Percentiles rank a stretch among this genome's conserved stretches.
Evolutionary conservation across 192 early-diverging fungal genomes (phyloP).

Genomic region (Diversispora epigaea): DNA sequence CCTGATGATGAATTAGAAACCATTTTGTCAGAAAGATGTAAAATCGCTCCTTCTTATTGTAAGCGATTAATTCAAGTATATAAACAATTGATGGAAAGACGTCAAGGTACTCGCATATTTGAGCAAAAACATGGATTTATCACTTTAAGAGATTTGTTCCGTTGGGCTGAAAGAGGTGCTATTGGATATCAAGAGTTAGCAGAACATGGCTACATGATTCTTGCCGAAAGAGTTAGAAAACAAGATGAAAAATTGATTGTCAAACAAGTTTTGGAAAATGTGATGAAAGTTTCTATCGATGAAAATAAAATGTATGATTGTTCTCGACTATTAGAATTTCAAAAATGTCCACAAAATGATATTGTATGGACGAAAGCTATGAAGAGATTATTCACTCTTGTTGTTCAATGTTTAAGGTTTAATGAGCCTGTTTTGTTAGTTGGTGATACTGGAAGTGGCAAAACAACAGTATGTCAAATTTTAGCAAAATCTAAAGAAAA

Average conservation of each 20-base stretch:
- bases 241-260: slow-evolving; percentile 82
- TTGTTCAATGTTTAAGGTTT: slow-evolving; percentile 73
- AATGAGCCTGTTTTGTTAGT: slow-evolving; percentile 92
- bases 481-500: slow-evolving; percentile 64
- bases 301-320: slow-evolving; percentile 65
- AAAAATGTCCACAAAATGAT: slow-evolving; percentile 37
- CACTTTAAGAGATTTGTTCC: slow-evolving; percentile 95
- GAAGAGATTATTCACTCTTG: slow-evolving; percentile 84
- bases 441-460: slow-evolving; percentile 98
- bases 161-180: slow-evolving; percentile 90
- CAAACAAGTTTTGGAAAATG: slow-evolving; percentile 77
- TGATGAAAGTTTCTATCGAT: slow-evolving; percentile 69
- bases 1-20: slow-evolving; percentile 88
- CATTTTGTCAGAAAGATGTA: slow-evolving; percentile 82
- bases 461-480: slow-evolving; percentile 97
- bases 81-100: slow-evolving; percentile 68
- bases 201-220: slow-evolving; percentile 93
- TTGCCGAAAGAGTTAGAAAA: slow-evolving; percentile 85
- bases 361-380: slow-evolving; percentile 96
- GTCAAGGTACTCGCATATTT: slow-evolving; percentile 86
- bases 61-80: slow-evolving; percentile 84
- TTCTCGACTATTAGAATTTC: slow-evolving; percentile 54
- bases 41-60: slow-evolving; percentile 87
- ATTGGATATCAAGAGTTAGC: slow-evolving; percentile 79
- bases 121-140: slow-evolving; percentile 92